phyloP scores from a whole-genome alignment of 495 filamentous ascomycete species.

The Recurvomyces mirabilis region DNA sequence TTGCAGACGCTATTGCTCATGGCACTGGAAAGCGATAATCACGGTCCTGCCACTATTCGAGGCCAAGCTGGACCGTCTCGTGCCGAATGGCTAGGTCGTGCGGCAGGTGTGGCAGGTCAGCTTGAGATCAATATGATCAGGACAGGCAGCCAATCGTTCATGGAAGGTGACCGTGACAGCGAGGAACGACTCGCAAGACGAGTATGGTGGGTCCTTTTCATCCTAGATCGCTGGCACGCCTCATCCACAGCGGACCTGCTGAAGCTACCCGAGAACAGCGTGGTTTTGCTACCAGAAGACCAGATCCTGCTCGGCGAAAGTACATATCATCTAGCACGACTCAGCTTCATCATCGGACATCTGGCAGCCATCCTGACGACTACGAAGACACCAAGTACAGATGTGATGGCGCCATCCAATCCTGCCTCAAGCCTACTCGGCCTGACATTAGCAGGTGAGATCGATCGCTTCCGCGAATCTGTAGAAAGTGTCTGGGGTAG shows the following conservation, averaged over 20 bases:
- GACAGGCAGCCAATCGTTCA: constrained; percentile 26
- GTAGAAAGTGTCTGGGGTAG: constrained; percentile 34
- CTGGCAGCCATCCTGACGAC: constrained; percentile 32
- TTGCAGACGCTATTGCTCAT: constrained; percentile 54
- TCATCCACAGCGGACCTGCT: constrained; percentile 49
- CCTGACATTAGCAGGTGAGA: constrained; percentile 33
- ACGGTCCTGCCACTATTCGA: constrained; percentile 33
- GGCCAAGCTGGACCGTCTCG: constrained; percentile 23
- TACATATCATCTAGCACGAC: constrained; percentile 48
- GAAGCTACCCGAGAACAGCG: constrained; percentile 49
- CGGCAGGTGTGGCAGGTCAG: constrained; percentile 47
- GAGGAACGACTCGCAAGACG: constrained; percentile 59
- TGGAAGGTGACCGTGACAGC: constrained; percentile 49
- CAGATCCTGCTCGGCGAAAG: constrained; percentile 52
- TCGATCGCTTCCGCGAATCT: constrained; percentile 39
- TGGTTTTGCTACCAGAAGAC: constrained; percentile 53
- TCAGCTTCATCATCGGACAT: constrained; percentile 37
- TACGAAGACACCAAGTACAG: constrained; percentile 32
- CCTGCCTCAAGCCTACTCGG: constrained; percentile 25
- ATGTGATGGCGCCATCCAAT: constrained; percentile 29
- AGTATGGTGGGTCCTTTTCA: constrained; percentile 62
- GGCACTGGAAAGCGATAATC: constrained; percentile 47
- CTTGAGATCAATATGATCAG: constrained; percentile 41
- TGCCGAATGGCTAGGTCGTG: constrained; percentile 40
- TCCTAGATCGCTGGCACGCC: constrained; percentile 67